Base-by-base conservation (phyloP, 192 early-diverging fungal genomes). In the Mortierella alpina region DNA sequence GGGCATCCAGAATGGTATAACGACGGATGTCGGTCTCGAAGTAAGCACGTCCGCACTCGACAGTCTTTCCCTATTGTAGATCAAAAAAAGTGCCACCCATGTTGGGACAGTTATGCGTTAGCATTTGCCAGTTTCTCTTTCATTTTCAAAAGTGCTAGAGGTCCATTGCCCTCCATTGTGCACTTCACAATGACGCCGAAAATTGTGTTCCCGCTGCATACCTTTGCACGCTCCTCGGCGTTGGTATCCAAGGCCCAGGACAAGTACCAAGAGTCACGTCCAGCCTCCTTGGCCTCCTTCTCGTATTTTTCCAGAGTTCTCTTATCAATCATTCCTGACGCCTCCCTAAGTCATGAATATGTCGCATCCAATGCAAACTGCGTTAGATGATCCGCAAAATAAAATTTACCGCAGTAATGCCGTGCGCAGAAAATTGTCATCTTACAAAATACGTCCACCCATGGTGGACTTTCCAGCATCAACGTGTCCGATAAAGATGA, bases 261-360 rank as follows among this genome's bases (percentile, higher is more conserved):
- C 68, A 99, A 87, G 70, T 97, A 98, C 97, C 97, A 99, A 13
- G 96, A 95, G 68, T 99, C 98, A 77, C 97, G 91, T 59, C 96
- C 96, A 45, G 91, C 91, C 79, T 99, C 98, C 87, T 96, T 97
- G 76, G 98, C 98, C 77, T 99, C 98, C 81, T 92, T 93, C 87
- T 99, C 96, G 84, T 97, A 97, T 79, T 99, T 99, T 82, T 99
- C 98, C 93, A 99, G 90, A 10, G 97, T 99, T 81, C 98, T 92
- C 90, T 98, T 97, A 82, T 99, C 98, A 23, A 99, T 96, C 98
- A 98, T 99, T 31, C 94, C 97, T n/a, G 97, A 97, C 47, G 98
- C 84, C 75, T 88, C 91, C 51, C 90, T 93, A 70, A 13, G 31
- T 31, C 31, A 31, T 31, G 31, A 31, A 31, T 31, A 31, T 31